Evolutionary conservation across 768 basidiomycete species (phyloP).

Genomic region (Kwoniella heveanensis): DNA sequence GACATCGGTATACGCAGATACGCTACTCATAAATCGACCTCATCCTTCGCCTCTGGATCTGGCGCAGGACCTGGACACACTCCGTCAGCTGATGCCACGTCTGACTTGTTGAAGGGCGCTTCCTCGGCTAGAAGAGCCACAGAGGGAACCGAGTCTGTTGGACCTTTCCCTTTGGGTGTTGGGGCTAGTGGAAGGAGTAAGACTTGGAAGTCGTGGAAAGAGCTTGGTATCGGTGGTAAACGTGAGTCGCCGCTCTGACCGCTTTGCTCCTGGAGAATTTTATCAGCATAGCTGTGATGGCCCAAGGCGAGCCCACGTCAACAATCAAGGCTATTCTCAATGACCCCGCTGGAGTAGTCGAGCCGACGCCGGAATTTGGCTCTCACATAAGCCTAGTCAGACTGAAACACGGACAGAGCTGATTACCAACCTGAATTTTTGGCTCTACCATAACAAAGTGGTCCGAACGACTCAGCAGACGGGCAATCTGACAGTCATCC

Average conservation of each 20-base stretch:
- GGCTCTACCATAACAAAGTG: too few relatives aligned
- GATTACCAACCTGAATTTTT: too few relatives aligned
- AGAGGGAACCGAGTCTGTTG: constrained; percentile 32
- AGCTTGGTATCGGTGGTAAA: constrained; percentile 52
- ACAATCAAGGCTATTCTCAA: too few relatives aligned
- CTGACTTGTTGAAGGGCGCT: constrained; percentile 24
- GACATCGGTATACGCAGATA: constrained; percentile 1
- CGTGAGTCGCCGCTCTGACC: constrained; percentile 36
- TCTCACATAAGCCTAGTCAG: too few relatives aligned
- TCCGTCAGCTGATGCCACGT: constrained; percentile 11
- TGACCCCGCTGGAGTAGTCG: too few relatives aligned
- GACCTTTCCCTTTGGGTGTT: constrained; percentile 55
- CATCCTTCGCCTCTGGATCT: constrained; percentile 8
- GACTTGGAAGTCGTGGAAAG: constrained; percentile 50
- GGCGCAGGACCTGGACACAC: background rate
- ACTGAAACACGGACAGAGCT: too few relatives aligned
- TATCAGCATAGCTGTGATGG: too few relatives aligned
- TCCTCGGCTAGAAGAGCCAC: constrained; percentile 17
- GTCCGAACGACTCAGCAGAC: constrained; percentile 51
- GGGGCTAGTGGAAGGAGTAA: constrained; percentile 49
- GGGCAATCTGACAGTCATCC: constrained; percentile 52
- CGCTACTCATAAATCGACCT: constrained; percentile 17
- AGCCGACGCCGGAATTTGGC: too few relatives aligned
- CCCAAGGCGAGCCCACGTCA: background rate
- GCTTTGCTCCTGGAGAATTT: too few relatives aligned